A percentile compares a stretch with the other conserved stretches of the same genome.
Evolutionary conservation across 495 filamentous ascomycete genomes (phyloP).

Genomic region (Xylaria flabelliformis): DNA sequence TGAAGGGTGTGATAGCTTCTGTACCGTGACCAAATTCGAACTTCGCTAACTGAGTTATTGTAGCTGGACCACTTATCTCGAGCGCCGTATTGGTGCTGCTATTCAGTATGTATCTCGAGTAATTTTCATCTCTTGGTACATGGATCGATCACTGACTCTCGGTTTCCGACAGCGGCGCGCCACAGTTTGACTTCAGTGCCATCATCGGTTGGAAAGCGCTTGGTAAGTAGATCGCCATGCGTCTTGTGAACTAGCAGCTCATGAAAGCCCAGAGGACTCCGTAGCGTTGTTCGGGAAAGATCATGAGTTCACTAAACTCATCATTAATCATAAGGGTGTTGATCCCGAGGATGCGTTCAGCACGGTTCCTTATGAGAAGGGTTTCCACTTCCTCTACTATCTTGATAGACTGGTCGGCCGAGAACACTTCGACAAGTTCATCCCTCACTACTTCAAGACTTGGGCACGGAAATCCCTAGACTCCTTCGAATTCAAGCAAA

Average conservation of each 20-base stretch:
- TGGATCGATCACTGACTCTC: neutral
- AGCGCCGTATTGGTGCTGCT: constrained; percentile 72
- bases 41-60: constrained; percentile 40
- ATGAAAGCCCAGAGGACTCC: constrained; percentile 62
- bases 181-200: constrained; percentile 88
- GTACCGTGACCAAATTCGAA: neutral
- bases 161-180: constrained; percentile 57
- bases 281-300: constrained; percentile 77
- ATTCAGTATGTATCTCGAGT: constrained; percentile 56
- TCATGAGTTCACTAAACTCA: constrained; percentile 90
- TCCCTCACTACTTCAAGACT: constrained; percentile 89
- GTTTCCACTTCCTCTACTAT: constrained; percentile 69
- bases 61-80: constrained; percentile 94
- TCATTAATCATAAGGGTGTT: constrained; percentile 83
- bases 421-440: constrained; percentile 88
- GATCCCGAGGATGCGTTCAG: constrained; percentile 97
- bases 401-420: constrained; percentile 87
- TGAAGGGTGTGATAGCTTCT: neutral
- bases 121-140: neutral
- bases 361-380: constrained; percentile 78
- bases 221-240: constrained; percentile 41
- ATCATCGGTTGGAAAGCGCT: constrained; percentile 81
- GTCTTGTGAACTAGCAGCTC: constrained; percentile 44
- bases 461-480: constrained; percentile 84
- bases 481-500: constrained; percentile 90